Evolutionary conservation across 2,329 filamentous ascomycete species (phyloP), one percentile per base, ranked within the genome.

Genomic region (Aureobasidium melanogenum): DNA sequence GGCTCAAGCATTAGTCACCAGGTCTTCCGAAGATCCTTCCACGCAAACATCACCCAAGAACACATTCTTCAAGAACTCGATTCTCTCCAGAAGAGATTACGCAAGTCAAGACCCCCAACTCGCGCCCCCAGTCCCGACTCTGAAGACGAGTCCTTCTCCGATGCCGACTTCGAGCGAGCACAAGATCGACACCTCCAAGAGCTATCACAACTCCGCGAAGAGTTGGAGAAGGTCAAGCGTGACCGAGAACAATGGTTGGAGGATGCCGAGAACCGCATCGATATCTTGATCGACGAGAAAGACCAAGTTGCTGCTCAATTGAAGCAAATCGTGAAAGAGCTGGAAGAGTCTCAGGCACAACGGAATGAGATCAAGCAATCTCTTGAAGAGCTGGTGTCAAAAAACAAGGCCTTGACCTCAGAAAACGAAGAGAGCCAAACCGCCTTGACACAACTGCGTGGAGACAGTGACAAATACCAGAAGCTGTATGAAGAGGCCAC

Each of bases 171-270:
- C 30, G 62, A 63, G 7, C 50, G 43, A 24, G 30, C 41, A 22
- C 47, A 58, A 15, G 61, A 66, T 39, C 48, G 44, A 17, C 61
- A 61, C 36, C 47, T 61, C 14, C 55, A 55, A 47, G 64, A 66
- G 32, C 52, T 66, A 32, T 48, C 54, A 8, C 43, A 46, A 32
- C 44, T 60, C 39, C 59, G 63, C 36, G 43, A 38, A 38, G 64
- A 64, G 41, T 60, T 63, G 2, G 61, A 64, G 26, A 63, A 67
- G 24, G 66, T 68, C 43, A 67, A 65, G 47, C 64, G 68, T 52
- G 66, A 69, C 36, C 63, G 71, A 41, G 71, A 73, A 61, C 66
- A 69, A 62, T 68, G 70, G 66, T 48, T 74, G n/a, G 71, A 71
- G 61, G 65, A 64, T 26, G 72, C 72, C 8, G 72, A 74, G 62